Percentiles rank a stretch among this genome's conserved stretches.
Evolutionary conservation across 306 rosid genomes (phyloP).

Genomic region (Malus asiatica): DNA sequence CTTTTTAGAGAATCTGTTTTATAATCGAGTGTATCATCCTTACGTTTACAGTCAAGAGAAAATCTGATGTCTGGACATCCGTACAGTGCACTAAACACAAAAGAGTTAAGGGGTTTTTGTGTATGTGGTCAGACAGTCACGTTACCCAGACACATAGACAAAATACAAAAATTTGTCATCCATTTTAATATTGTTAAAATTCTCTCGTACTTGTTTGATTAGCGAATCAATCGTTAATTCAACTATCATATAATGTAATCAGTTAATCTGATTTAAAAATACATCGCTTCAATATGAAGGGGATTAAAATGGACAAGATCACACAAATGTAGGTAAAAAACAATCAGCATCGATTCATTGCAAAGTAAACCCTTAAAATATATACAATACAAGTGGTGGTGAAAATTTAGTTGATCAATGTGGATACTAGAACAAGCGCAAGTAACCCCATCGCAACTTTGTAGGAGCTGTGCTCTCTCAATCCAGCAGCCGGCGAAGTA

Average conservation of each 20-base stretch:
- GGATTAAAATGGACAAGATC: background rate
- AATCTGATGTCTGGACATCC: no score
- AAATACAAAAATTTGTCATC: no score
- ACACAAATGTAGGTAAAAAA: background rate
- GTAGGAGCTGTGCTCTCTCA: conserved; percentile 6
- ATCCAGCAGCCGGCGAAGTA: conserved; percentile 24
- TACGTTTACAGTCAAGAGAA: no score
- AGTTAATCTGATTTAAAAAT: background rate
- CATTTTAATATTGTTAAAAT: no score
- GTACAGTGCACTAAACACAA: no score
- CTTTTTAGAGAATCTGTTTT: no score
- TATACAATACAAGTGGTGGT: background rate
- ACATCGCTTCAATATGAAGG: background rate
- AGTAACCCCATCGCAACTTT: conserved; percentile 14
- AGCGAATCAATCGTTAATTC: background rate
- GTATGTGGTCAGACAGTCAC: background rate
- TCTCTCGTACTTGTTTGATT: background rate
- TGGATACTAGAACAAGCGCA: conserved; percentile 22
- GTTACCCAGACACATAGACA: no score
- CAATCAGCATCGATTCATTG: background rate
- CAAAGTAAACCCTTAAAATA: background rate
- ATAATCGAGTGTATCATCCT: background rate
- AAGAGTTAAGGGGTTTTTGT: no score
- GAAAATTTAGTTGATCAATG: conserved; percentile 2
- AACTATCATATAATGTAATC: background rate